Base-by-base conservation (phyloP, 2,329 filamentous ascomycete genomes). In the Dactylellina sp. region DNA sequence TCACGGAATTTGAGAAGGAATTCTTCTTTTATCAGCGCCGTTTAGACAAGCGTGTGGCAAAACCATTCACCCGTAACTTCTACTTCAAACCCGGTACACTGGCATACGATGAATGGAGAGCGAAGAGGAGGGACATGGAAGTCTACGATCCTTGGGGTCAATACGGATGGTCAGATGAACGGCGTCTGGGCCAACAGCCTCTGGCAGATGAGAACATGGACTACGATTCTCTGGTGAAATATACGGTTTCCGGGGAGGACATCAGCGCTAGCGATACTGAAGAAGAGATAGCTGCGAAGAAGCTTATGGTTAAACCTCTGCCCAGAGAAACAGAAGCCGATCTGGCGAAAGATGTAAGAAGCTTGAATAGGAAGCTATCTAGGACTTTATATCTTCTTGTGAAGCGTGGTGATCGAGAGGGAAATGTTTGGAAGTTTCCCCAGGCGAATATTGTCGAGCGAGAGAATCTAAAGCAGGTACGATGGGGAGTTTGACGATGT, bases 21-120 rank as follows among this genome's bases (percentile, higher is more conserved):
- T 98, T 90, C 83, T 97, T 90, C 85, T 93, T 99, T 81, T 99
- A 99, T 84, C 95, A 99, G 84, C 94, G 94, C 79, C 92, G 95
- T 12, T 86, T 99, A 74, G 97, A 98, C 82, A 95, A 99, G 85
- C 91, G 95, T 46, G 86, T 97, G 59, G 89, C 89, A 18, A 86
- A 95, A 2, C 91, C 93, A 1, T 99, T 98, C 82, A 91, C 91
- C 65, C 88, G 91, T 77, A 91, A 91, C 81, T 95, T 98, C 83
- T 99, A 96, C 86, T 96, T 93, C 87, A 96, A 96, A 84, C 89
- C 89, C 78, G 91, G 92, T 80, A 96, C 93, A 9, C 89, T 93
- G 0, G 86, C 88, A 7, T 91, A 93, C 77, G 84, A 92, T 56
- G 93, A 97, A 83, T 98, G 93, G 92, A 91, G 93, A 81, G 86